Evolutionary conservation across 805 yeast genomes (phyloP).

Genomic region (Schwanniomyces vanrijiae): DNA sequence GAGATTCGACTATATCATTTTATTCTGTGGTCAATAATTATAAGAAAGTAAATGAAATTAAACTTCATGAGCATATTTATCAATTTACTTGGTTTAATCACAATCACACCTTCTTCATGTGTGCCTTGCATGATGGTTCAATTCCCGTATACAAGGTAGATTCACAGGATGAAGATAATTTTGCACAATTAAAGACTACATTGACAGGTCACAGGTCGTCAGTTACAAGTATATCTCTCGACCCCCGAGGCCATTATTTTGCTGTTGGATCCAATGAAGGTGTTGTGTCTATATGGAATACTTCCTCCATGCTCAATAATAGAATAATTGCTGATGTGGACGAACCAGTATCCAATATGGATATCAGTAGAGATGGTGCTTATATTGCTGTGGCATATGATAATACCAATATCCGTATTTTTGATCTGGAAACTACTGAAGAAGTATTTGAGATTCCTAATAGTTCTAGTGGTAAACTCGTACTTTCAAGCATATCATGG

Average conservation of each 20-base stretch:
- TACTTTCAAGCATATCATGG: constrained; percentile 31
- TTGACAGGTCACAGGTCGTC: constrained; percentile 51
- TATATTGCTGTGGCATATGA: constrained; percentile 47
- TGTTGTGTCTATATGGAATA: constrained; percentile 50
- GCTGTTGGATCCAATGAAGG: constrained; percentile 62
- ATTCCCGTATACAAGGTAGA: constrained; percentile 23
- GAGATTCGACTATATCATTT: constrained; percentile 35
- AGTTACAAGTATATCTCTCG: constrained; percentile 46
- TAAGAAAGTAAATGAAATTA: constrained; percentile 21
- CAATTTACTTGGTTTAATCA: constrained; percentile 49
- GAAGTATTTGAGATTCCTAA: constrained; percentile 32
- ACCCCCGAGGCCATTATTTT: constrained; percentile 51
- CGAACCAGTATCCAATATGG: constrained; percentile 41
- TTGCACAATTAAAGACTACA: constrained; percentile 11
- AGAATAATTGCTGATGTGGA: constrained; percentile 41
- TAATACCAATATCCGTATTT: constrained; percentile 40
- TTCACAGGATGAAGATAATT: neutral
- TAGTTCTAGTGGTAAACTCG: constrained; percentile 26
- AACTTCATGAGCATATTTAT: constrained; percentile 29
- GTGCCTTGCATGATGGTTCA: constrained; percentile 51
- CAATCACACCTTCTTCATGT: constrained; percentile 28
- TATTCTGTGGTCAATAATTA: constrained; percentile 32
- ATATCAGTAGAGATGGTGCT: constrained; percentile 46
- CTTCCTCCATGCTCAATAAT: constrained; percentile 34
- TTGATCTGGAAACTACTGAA: constrained; percentile 26